Evolutionary conservation across 805 yeast genomes (phyloP), one percentile per base, ranked within the genome.

Genomic region (Zygoascus tannicola): DNA sequence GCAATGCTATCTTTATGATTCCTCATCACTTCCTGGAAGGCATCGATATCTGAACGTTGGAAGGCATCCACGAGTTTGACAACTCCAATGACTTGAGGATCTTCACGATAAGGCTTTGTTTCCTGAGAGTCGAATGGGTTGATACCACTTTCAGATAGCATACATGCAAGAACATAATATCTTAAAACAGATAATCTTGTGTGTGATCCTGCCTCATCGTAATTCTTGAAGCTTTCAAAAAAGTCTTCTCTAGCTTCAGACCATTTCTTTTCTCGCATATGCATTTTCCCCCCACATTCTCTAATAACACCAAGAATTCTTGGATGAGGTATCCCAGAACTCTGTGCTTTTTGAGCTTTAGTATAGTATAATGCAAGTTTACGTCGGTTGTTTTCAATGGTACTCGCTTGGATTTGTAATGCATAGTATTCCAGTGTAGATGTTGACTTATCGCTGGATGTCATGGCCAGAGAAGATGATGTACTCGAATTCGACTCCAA

Each of bases 91-190:
- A 66, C 50, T 23, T 60, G 57, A 1, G 64, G 59, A 32, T 60
- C 53, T 22, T 59, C 54, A 41, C 53, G 52, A 55, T 74, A 77
- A 4, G 78, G 74, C 52, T 71, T 72, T 1, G 84, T 78, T 58
- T 82, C 90, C 54, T 78, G 83, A 0, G 85, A 75, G 49, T 79
- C 82, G 53, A 82, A 81, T 1, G 85, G 85, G 53, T 80, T 78
- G 43, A 82, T 74, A 44, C 78, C 80, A n/a, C 77, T 69, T 41
- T 64, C 62, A 10, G 72, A 56, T 36, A 85, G 64, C 40, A 82
- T 62, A 4, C 81, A 74, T 21, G 80, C 73, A 18, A 85, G 55
- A 2, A 80, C 76, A 44, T 80, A 69, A 59, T 77, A 79, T 49
- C 75, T 75, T 50, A 85, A 65, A 3, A 80, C 74, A 32, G 66